Evolutionary conservation across 2,329 filamentous ascomycete genomes (phyloP).

Genomic region (Aspergillus quadricinctus): DNA sequence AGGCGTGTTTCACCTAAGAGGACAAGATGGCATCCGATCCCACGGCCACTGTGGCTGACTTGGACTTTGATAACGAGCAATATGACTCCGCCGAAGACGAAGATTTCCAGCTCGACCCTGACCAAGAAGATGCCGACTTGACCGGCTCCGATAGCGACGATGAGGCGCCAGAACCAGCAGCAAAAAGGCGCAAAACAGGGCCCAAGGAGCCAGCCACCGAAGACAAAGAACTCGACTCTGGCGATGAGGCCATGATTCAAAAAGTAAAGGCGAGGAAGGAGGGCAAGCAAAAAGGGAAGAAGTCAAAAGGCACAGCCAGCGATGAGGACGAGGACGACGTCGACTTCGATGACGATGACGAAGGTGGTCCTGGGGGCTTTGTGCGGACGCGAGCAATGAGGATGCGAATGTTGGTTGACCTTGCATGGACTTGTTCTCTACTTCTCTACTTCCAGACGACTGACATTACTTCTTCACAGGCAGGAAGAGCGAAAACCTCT

Average conservation of each 20-base stretch:
- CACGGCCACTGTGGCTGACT: slow-evolving; percentile 5
- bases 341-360: slow-evolving; percentile 37
- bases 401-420: slow-evolving; percentile 39
- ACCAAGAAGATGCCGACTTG: slow-evolving; percentile 31
- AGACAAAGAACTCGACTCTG: slow-evolving; percentile 49
- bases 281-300: slow-evolving; percentile 37
- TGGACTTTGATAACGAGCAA: slow-evolving; percentile 29
- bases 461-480: slow-evolving; percentile 20
- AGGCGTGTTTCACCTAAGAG: neutral
- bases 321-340: slow-evolving; percentile 37
- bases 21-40: slow-evolving; percentile 18
- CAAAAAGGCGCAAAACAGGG: slow-evolving; percentile 35
- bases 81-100: slow-evolving; percentile 38
- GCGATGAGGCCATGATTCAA: slow-evolving; percentile 54
- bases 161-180: slow-evolving; percentile 27
- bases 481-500: slow-evolving; percentile 47
- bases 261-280: slow-evolving; percentile 41
- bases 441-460: neutral
- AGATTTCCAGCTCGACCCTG: slow-evolving; percentile 34
- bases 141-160: slow-evolving; percentile 30
- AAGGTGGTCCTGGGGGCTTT: slow-evolving; percentile 47
- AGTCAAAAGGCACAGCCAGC: slow-evolving; percentile 25
- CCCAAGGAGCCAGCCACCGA: slow-evolving; percentile 19
- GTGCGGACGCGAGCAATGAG: slow-evolving; percentile 53
- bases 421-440: neutral